A percentile compares a stretch with the other conserved stretches of the same genome.
Evolutionary conservation across 352 stramenopile genomes (phyloP).

Genomic region (Pythium sp.): DNA sequence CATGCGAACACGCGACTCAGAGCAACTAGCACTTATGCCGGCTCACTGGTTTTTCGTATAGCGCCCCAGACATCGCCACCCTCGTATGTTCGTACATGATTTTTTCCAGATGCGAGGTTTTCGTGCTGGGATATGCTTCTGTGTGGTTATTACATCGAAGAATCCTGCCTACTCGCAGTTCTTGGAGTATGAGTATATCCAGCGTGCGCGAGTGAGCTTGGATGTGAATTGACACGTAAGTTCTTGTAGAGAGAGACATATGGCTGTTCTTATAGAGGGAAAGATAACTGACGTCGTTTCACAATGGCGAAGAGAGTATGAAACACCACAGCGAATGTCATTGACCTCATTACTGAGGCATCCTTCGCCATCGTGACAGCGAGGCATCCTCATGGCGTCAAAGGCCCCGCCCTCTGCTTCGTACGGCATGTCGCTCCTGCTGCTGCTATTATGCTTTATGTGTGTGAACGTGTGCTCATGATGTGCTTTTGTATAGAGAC

Average conservation of each 20-base stretch:
- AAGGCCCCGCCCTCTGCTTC: background rate
- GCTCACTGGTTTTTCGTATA: too few species aligned
- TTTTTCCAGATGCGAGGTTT: too few species aligned
- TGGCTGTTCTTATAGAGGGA: conserved; percentile 1
- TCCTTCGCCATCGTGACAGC: background rate
- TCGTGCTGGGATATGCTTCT: too few species aligned
- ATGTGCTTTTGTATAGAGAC: conserved; percentile 14
- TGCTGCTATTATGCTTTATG: background rate
- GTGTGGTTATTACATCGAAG: too few species aligned
- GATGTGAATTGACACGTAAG: background rate
- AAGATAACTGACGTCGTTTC: conserved; percentile 4
- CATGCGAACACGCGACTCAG: too few species aligned
- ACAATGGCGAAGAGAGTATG: background rate
- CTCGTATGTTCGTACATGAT: too few species aligned
- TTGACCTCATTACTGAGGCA: background rate
- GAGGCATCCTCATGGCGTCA: background rate
- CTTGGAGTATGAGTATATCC: too few species aligned
- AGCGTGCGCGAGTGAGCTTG: too few species aligned
- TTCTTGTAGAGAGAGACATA: conserved; percentile 1
- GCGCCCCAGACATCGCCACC: too few species aligned
- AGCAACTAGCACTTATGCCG: too few species aligned
- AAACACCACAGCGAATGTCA: background rate
- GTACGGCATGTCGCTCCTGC: background rate
- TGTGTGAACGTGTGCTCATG: background rate
- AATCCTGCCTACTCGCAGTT: too few species aligned